phyloP scores from a whole-genome alignment of 1,139 yeast genomes.

The Barnettozyma hawaiiensis region DNA sequence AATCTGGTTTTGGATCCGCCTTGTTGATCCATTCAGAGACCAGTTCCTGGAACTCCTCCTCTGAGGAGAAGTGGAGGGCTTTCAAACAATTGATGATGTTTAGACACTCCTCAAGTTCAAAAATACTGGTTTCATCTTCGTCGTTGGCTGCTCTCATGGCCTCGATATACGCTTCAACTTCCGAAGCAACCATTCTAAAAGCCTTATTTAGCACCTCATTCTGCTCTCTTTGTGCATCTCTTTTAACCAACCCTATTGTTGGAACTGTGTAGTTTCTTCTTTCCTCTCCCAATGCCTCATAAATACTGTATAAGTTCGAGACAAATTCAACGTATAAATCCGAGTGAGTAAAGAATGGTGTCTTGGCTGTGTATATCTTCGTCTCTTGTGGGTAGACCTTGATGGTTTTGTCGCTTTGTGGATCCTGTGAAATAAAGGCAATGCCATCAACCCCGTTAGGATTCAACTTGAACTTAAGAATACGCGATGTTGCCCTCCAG shows the following conservation, averaged over 20 bases:
- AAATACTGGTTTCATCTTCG: slow-evolving; percentile 25
- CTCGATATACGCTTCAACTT: slow-evolving; percentile 31
- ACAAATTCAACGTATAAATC: slow-evolving; percentile 34
- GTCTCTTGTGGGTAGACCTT: slow-evolving; percentile 27
- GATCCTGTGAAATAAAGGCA: slow-evolving; percentile 34
- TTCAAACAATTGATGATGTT: slow-evolving; percentile 53
- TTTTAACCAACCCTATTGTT: slow-evolving; percentile 33
- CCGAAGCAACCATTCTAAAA: slow-evolving; percentile 29
- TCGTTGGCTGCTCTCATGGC: slow-evolving; percentile 18
- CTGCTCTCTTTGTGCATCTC: slow-evolving; percentile 30
- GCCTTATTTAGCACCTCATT: slow-evolving; percentile 31
- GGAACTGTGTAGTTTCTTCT: slow-evolving; percentile 31
- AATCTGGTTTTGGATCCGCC: slow-evolving; percentile 55
- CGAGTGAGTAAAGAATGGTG: slow-evolving; percentile 35
- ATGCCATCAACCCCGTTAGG: slow-evolving; percentile 37
- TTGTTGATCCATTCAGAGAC: slow-evolving; percentile 56
- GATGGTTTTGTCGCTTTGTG: slow-evolving; percentile 22
- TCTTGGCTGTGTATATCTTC: slow-evolving; percentile 34
- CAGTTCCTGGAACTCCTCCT: slow-evolving; percentile 39
- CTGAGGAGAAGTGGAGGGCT: slow-evolving; percentile 46
- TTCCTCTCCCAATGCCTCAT: slow-evolving; percentile 34
- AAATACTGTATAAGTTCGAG: slow-evolving; percentile 33
- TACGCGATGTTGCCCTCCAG: slow-evolving; percentile 30
- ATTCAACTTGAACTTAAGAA: slow-evolving; percentile 37
- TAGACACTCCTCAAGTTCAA: slow-evolving; percentile 42